Evolutionary conservation across 768 basidiomycete genomes (phyloP).

Genomic region (Serendipita indica): DNA sequence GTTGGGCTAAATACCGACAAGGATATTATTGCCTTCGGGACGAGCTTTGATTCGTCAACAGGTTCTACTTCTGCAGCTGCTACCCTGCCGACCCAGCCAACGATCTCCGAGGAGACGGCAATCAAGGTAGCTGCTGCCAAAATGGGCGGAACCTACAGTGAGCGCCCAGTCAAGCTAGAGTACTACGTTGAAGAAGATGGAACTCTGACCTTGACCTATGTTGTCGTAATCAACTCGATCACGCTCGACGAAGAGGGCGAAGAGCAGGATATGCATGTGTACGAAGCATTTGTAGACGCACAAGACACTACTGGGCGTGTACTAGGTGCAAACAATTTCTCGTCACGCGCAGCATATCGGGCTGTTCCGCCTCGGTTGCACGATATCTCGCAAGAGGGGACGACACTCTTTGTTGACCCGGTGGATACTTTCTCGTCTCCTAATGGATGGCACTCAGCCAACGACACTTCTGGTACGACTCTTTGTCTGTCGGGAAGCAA

Average conservation of each 20-base stretch:
- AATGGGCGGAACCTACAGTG: conserved; percentile 6
- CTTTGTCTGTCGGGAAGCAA: not conserved
- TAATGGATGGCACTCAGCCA: not conserved
- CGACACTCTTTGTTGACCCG: not conserved
- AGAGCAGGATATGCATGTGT: no score
- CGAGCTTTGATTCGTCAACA: no score
- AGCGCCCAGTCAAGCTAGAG: not conserved
- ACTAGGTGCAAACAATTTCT: not conserved
- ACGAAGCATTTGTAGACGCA: conserved; percentile 7
- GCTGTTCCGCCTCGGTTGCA: not conserved
- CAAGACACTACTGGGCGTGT: not conserved
- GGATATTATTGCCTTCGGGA: conserved; percentile 30
- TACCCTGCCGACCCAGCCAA: not conserved
- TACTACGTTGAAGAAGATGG: conserved; percentile 3
- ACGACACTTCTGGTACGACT: not conserved
- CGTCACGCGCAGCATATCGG: not conserved
- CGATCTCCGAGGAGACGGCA: not conserved
- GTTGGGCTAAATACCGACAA: conserved; percentile 29
- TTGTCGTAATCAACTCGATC: not conserved
- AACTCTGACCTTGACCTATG: conserved; percentile 1
- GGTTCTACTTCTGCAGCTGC: conserved; percentile 1
- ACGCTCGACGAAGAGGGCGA: conserved; percentile 2
- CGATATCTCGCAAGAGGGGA: not conserved
- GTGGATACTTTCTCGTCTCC: not conserved
- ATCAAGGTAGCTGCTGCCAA: conserved; percentile 2